These are phyloP conservation scores for Aplosporella prunicola DNA, from an alignment of 2,329 filamentous ascomycete genomes.

Conservation along the genomic window DNA sequence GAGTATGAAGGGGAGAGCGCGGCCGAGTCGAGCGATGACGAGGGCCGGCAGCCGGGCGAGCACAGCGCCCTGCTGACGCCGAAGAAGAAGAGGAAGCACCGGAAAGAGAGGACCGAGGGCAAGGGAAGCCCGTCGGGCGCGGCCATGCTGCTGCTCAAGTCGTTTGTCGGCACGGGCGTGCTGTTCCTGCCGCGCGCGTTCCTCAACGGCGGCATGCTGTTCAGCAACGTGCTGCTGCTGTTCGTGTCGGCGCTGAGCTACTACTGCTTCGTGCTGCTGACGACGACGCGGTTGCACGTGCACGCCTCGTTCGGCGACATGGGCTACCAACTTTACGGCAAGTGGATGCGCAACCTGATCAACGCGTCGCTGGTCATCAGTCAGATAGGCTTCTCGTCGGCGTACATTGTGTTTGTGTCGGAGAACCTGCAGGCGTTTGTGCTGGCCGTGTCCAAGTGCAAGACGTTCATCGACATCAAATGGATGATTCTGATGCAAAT, in stretches of 20 bases:
- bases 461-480: conserved; percentile 74
- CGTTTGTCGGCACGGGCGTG: conserved; percentile 93
- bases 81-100: conserved; percentile 58
- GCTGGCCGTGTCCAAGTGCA: conserved; percentile 80
- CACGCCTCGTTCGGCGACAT: conserved; percentile 97
- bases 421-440: conserved; percentile 95
- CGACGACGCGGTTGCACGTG: conserved; percentile 73
- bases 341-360: conserved; percentile 80
- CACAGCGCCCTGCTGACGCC: conserved; percentile 70
- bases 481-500: conserved; percentile 91
- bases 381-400: conserved; percentile 88
- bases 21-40: conserved; percentile 47
- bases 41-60: conserved; percentile 73
- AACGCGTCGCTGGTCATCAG: conserved; percentile 87
- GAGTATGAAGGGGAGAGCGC: conserved; percentile 48
- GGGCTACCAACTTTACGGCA: conserved; percentile 82
- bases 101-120: conserved; percentile 68
- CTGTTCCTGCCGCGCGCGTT: conserved; percentile 88
- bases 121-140: conserved; percentile 73
- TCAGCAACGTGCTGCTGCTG: conserved; percentile 86
- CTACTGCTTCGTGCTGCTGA: conserved; percentile 93
- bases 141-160: conserved; percentile 81
- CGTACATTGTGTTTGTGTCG: conserved; percentile 94
- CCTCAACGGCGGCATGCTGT: conserved; percentile 93
- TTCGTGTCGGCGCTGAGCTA: conserved; percentile 80